Conservation (phyloP, 345 rosid genomes). For the Hibiscus syriacus region DNA sequence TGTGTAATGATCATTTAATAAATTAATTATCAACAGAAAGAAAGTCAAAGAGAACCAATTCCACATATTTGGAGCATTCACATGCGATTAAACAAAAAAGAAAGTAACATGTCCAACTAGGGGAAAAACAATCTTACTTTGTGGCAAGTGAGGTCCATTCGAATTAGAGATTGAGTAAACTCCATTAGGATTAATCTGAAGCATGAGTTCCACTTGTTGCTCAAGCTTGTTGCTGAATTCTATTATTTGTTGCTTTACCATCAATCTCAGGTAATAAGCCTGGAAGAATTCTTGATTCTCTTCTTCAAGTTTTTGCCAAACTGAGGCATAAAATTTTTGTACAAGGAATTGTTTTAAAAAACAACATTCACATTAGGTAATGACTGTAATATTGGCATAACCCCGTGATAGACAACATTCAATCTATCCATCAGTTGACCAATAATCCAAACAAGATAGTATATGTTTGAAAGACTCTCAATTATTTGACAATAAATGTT, state of each 20-base stretch:
- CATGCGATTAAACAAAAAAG: background rate
- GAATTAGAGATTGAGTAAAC: slow-evolving; percentile 46
- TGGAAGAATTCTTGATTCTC: slow-evolving; percentile 87
- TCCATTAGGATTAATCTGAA: slow-evolving; percentile 57
- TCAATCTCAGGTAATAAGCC: slow-evolving; percentile 82
- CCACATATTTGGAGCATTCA: background rate
- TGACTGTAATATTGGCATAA: background rate
- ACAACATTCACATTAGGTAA: background rate
- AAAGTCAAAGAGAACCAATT: background rate
- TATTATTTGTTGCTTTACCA: slow-evolving; percentile 78
- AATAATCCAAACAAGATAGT: background rate
- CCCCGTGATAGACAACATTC: background rate
- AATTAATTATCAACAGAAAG: background rate
- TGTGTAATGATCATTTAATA: background rate
- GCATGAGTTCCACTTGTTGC: slow-evolving; percentile 80
- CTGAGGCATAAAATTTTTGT: slow-evolving; percentile 29
- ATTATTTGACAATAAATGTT: too few species aligned
- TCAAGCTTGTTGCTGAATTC: slow-evolving; percentile 93
- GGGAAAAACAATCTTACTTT: slow-evolving; percentile 47
- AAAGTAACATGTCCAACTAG: background rate
- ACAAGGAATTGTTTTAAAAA: background rate
- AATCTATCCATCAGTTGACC: background rate
- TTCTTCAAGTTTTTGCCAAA: slow-evolving; percentile 99
- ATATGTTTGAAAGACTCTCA: too few species aligned
- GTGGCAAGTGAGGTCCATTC: slow-evolving; percentile 69